Evolutionary conservation across 805 yeast species (phyloP), one percentile per base, ranked within the genome.

Genomic region (Yamadazyma kitorensis): DNA sequence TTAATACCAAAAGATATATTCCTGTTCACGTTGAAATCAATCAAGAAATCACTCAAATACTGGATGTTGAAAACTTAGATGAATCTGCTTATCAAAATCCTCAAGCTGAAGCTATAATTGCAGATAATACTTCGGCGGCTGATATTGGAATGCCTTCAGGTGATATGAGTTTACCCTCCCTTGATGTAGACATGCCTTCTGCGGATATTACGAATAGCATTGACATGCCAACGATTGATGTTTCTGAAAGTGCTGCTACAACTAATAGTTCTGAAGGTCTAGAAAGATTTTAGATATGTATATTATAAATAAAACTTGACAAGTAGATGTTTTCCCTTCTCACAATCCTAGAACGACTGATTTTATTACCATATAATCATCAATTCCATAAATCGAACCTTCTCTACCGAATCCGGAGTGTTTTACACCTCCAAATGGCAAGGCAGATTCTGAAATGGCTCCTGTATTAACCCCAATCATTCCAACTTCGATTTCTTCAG

Each of bases 391-490:
- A 35, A 71, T 55, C 1, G 82, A 74, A 12, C 85, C 85, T 55
- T 80, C 86, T 56, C 85, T 72, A 21, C 86, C 86, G 51, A 77
- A 78, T 0, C 86, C 86, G 17, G 82, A 74, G 47, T 77, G 77
- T 45, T 77, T 76, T 30, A 80, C 64, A 36, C 86, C 86, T 21
- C 86, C 71, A 45, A 65, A 65, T 42, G 84, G 83, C 29, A 78
- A 48, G 4, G 80, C 60, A 13, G 83, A 73, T 41, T 65, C 91
- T 12, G 86, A 76, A 36, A 86, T 74, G 8, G 74, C 61, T 17
- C 93, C 93, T 8, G 87, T 76, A 59, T 86, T 86, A 37, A 77
- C 79, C 26, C 93, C 93, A 34, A 86, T 73, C 94, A 86, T 86
- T 30, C 94, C 95, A 18, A 72, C 77, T 44, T 86, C 78, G 33